Base-by-base conservation (phyloP, 495 filamentous ascomycete species). In the Xylaria telfairii region DNA sequence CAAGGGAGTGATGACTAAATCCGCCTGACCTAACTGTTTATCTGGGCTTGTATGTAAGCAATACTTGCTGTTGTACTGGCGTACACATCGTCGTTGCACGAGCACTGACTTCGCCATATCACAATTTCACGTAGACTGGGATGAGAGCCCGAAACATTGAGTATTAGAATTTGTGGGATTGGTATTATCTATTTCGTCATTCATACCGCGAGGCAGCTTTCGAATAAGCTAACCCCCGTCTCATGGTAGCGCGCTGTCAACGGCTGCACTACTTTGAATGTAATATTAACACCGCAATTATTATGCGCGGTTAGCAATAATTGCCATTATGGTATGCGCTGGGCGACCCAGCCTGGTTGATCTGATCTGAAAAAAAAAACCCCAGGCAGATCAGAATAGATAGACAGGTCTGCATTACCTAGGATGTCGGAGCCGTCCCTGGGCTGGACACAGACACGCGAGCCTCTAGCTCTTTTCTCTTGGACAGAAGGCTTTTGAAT, bases 401-500 rank as follows among this genome's bases (percentile, higher is more conserved):
- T 30, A 47, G 30, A 46, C 26, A 51, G 41, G n/a, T 8, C 39
- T 37, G 24, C 64, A 28, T 32, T 1, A 17, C 34, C 47, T 39
- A 70, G 12, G 68, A 30, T 30, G 42, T 39, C 6, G 70, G 63
- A n/a, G 62, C 63, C 26, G 68, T 53, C 30, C 54, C 73, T 47
- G 67, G 75, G 28, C 73, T 72, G 15, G 78, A 74, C 1, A 78
- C 75, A 34, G 80, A 81, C 9, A 71, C 78, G 44, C 81, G 81
- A 26, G 83, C 80, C 70, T 85, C 84, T 15, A 86, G 71, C 65
- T 86, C 86, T 63, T 82, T 90, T 65, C 89, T 86, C 87, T 89
- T 94, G 77, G 86, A 90, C 54, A 98, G 81, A 67, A 97, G 85
- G 78, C 93, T 97, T 81, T 98, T 98, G 77, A 98, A 84, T 1